Percentiles rank a stretch among this genome's conserved stretches.
Conservation (phyloP, 2,329 filamentous ascomycete species). For the Zymoseptoria tritici region DNA sequence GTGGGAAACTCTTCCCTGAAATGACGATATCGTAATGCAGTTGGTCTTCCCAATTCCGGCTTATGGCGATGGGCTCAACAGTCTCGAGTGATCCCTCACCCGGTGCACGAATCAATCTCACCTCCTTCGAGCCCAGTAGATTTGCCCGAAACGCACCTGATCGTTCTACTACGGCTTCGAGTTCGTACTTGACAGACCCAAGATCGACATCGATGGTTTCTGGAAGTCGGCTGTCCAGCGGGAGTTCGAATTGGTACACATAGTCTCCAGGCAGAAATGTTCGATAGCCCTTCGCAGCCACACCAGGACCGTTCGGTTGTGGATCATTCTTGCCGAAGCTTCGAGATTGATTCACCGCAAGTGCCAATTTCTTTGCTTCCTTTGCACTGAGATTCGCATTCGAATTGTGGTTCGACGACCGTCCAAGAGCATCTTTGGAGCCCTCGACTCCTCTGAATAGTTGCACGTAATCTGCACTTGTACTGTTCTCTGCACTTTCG, state of each 20-base stretch:
- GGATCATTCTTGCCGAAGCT: constrained; percentile 78
- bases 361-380: constrained; percentile 61
- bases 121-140: constrained; percentile 71
- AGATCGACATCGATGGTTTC: constrained; percentile 85
- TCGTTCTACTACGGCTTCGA: constrained; percentile 77
- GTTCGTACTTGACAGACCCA: constrained; percentile 78
- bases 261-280: constrained; percentile 72
- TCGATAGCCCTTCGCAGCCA: constrained; percentile 74
- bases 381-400: constrained; percentile 37
- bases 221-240: constrained; percentile 66
- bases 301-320: constrained; percentile 43
- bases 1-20: constrained; percentile 87
- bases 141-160: constrained; percentile 87
- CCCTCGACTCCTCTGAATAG: constrained; percentile 40
- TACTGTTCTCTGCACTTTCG: constrained; percentile 50
- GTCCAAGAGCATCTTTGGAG: constrained; percentile 25
- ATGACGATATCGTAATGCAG: constrained; percentile 94
- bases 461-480: constrained; percentile 57
- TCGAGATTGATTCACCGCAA: constrained; percentile 72
- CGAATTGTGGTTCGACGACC: constrained; percentile 33
- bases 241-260: constrained; percentile 72
- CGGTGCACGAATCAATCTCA: constrained; percentile 75
- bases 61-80: constrained; percentile 89
- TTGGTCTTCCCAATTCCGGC: constrained; percentile 89
- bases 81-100: constrained; percentile 83